Evolutionary conservation across 306 rosid genomes (phyloP).

Genomic region (Comarum palustre): DNA sequence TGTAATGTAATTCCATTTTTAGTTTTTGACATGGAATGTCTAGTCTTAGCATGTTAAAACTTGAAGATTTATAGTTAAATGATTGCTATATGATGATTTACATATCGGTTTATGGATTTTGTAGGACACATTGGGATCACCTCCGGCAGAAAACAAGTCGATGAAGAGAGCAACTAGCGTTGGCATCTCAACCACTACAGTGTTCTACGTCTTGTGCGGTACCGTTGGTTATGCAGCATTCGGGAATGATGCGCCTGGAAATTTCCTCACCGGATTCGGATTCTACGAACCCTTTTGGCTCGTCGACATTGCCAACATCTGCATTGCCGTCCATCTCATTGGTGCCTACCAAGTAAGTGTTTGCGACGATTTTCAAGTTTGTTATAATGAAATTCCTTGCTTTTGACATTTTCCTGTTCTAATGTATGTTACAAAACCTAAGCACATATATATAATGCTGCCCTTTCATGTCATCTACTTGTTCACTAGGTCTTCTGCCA

Average conservation of each 20-base stretch:
- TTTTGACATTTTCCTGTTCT: too few relatives aligned
- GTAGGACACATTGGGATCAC: constrained; percentile 80
- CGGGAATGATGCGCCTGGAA: constrained; percentile 89
- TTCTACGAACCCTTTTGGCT: constrained; percentile 99
- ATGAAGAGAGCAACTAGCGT: constrained; percentile 82
- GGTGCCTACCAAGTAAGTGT: constrained; percentile 87
- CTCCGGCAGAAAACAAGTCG: constrained; percentile 78
- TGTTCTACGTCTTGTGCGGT: constrained; percentile 83
- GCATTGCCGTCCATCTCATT: constrained; percentile 80
- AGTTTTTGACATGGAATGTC: background rate
- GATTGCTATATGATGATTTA: background rate
- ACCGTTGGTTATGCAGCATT: constrained; percentile 89
- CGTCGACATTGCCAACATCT: constrained; percentile 75
- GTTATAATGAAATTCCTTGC: too few relatives aligned
- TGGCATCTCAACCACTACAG: constrained; percentile 73
- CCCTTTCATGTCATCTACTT: background rate
- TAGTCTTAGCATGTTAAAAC: background rate
- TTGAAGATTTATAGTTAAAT: background rate
- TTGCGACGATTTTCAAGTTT: too few relatives aligned
- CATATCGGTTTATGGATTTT: background rate
- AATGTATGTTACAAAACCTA: too few relatives aligned
- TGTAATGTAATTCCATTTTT: background rate
- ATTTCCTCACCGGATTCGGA: constrained; percentile 96
- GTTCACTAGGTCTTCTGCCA: constrained; percentile 74
- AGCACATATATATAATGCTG: too few relatives aligned